These are phyloP conservation scores for Marchantia polymorpha DNA, from an alignment of 225 moss, liverwort and hornwort species.

Conservation along the genomic window DNA sequence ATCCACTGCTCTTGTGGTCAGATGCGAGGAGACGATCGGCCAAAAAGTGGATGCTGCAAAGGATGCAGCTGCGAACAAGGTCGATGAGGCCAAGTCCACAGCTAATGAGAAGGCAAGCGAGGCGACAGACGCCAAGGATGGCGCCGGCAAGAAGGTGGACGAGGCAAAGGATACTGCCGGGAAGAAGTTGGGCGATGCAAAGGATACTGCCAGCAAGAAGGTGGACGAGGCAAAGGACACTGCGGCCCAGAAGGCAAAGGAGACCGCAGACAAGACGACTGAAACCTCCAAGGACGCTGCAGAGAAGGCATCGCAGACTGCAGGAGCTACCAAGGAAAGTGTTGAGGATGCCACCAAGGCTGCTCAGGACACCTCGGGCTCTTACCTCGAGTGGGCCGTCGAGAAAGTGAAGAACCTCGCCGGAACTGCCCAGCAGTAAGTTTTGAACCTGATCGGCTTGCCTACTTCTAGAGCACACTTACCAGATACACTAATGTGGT, in stretches of 20 bases:
- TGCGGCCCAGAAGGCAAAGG: background rate
- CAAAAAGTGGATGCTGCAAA: conserved; percentile 8
- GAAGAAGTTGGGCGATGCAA: background rate
- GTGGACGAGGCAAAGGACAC: background rate
- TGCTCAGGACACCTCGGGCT: conserved; percentile 15
- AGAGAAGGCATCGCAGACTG: background rate
- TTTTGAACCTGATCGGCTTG: background rate
- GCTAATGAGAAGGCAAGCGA: background rate
- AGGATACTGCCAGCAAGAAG: background rate
- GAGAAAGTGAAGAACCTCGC: conserved; percentile 24
- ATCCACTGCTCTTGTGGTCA: conserved; percentile 4
- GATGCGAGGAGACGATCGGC: conserved; percentile 7
- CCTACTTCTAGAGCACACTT: too few species aligned
- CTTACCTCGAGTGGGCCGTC: conserved; percentile 25
- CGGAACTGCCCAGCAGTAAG: conserved; percentile 15
- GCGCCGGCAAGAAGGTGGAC: background rate
- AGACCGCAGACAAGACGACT: background rate
- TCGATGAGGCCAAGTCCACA: background rate
- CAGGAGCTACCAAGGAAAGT: background rate
- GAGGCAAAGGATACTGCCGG: background rate
- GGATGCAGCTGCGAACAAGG: background rate
- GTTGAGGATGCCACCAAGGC: conserved; percentile 7
- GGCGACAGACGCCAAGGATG: background rate
- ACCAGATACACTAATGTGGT: too few species aligned
- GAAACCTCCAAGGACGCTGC: background rate